These are phyloP conservation scores for Lecanoromycetidae sp. DNA, from an alignment of 2,329 filamentous ascomycete species.

Conservation along the genomic window DNA sequence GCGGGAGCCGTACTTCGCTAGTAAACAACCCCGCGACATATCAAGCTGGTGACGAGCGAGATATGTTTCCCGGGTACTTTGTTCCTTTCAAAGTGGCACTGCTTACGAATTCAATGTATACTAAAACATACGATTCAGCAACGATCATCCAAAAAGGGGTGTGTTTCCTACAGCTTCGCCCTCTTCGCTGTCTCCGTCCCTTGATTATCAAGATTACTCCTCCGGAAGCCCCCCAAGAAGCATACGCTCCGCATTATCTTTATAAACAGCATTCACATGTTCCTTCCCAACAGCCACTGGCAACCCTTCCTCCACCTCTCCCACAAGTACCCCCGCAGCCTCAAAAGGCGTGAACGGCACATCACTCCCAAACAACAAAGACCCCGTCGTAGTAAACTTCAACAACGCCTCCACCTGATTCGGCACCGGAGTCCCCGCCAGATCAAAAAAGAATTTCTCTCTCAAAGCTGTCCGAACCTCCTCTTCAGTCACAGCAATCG, in stretches of 20 bases:
- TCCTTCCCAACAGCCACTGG: background rate
- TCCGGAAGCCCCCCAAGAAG: no score
- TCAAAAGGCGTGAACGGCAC: constrained; percentile 8
- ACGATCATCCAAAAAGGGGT: no score
- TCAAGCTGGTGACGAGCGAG: no score
- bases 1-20: no score
- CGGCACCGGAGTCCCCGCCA: constrained; percentile 9
- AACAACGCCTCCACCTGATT: constrained; percentile 3
- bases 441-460: constrained; percentile 6
- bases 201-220: no score
- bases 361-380: constrained; percentile 9
- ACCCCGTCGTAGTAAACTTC: background rate
- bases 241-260: background rate
- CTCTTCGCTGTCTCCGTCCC: no score
- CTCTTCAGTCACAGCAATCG: background rate
- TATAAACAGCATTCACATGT: background rate
- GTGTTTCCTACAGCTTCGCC: no score
- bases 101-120: no score
- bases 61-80: no score
- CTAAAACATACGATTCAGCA: no score
- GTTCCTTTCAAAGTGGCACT: no score
- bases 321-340: background rate
- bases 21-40: no score
- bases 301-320: background rate
- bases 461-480: background rate